These are phyloP conservation scores for Gardenia jasminoides DNA, from an alignment of 257 asterid genomes.

Conservation along the genomic window DNA sequence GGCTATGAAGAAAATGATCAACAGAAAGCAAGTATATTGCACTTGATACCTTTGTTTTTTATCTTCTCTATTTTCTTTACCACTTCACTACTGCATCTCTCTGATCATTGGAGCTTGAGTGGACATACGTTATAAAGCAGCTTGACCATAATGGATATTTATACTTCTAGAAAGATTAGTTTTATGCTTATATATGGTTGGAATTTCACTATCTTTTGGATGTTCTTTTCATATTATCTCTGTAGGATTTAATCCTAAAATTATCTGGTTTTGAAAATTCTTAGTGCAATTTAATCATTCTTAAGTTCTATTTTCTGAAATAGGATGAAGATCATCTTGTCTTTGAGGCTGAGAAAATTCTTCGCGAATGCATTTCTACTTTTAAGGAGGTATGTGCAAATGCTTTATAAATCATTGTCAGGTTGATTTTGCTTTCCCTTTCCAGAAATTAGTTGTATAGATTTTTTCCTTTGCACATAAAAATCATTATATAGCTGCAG, in stretches of 20 bases:
- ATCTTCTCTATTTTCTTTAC: not conserved
- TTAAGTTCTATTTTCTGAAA: constrained; percentile 14
- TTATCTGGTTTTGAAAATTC: not conserved
- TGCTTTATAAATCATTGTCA: not conserved
- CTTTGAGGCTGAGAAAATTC: constrained; percentile 46
- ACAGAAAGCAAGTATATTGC: no score
- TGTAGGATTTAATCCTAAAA: not conserved
- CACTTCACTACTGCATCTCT: not conserved
- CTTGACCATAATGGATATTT: not conserved
- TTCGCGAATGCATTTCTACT: constrained; percentile 65
- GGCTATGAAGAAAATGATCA: not conserved
- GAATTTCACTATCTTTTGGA: no score
- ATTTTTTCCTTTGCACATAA: no score
- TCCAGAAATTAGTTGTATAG: not conserved
- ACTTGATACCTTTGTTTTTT: not conserved
- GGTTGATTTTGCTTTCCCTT: not conserved
- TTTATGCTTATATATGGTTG: not conserved
- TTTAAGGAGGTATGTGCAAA: constrained; percentile 56
- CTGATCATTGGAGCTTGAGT: not conserved
- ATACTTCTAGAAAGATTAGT: not conserved
- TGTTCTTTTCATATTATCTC: not conserved
- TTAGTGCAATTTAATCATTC: not conserved
- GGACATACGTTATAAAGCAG: not conserved
- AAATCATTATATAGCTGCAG: not conserved
- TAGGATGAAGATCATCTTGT: constrained; percentile 39